Percentiles rank a stretch among this genome's conserved stretches.
These are phyloP conservation scores for Mortierella antarctica DNA, from an alignment of 192 early-diverging fungal genomes.

Conservation along the genomic window DNA sequence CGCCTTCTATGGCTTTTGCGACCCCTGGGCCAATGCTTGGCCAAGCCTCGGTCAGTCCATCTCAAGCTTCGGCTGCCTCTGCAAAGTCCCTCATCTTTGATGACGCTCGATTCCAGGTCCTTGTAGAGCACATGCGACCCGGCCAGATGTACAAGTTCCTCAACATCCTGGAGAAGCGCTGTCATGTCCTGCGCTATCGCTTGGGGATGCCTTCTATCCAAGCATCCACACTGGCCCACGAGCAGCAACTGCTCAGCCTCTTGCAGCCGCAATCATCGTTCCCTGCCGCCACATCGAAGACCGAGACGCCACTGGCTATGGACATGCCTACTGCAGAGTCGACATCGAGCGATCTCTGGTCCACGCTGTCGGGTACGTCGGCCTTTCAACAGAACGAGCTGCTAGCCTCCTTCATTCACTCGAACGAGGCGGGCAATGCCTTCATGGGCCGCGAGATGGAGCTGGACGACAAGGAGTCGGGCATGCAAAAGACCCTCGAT, in stretches of 20 bases:
- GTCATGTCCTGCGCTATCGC: constrained; percentile 57
- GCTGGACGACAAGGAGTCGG: constrained; percentile 13
- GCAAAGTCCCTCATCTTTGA: constrained; percentile 53
- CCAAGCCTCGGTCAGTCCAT: neutral
- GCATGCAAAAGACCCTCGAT: neutral
- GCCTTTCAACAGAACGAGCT: constrained; percentile 21
- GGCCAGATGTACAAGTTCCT: constrained; percentile 66
- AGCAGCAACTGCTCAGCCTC: constrained; percentile 31
- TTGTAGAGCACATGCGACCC: constrained; percentile 59
- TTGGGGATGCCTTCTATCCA: constrained; percentile 37
- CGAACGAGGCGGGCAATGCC: constrained; percentile 15
- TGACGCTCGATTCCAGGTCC: constrained; percentile 52
- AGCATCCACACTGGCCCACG: constrained; percentile 39
- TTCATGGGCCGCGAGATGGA: constrained; percentile 22
- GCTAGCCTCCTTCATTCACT: constrained; percentile 30
- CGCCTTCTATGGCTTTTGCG: neutral
- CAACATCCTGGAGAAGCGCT: constrained; percentile 65
- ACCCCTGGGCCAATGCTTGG: constrained; percentile 9
- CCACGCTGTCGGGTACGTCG: constrained; percentile 1
- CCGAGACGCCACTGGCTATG: neutral
- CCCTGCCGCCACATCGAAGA: neutral
- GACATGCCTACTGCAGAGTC: neutral
- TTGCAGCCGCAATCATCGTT: constrained; percentile 15
- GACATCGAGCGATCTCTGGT: constrained; percentile 7
- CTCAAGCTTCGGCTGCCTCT: neutral